phyloP scores from a whole-genome alignment of 2,329 filamentous ascomycete species.

The Teratosphaeria pseudoeucalypti region DNA sequence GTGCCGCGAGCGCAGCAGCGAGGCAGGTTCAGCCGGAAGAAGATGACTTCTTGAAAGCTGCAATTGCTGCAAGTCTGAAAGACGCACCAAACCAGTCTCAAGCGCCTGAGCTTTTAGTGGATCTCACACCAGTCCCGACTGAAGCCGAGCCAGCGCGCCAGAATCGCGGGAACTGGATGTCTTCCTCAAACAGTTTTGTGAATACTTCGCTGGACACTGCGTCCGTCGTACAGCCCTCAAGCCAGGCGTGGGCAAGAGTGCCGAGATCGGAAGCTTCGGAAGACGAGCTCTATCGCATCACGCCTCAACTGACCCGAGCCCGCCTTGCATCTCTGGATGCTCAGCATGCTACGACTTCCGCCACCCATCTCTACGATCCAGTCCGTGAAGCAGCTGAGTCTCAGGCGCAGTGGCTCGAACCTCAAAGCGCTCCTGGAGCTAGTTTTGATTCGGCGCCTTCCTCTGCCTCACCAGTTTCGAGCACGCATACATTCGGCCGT shows the following conservation, averaged over 20 bases:
- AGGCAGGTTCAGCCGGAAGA: conserved; percentile 12
- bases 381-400: conserved; percentile 19
- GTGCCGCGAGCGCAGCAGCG: conserved; percentile 13
- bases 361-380: conserved; percentile 16
- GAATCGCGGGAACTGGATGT: conserved; percentile 10
- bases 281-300: conserved; percentile 25
- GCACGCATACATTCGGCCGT: conserved; percentile 5
- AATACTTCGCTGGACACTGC: conserved; percentile 1
- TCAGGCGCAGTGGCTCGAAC: neutral
- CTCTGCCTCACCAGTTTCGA: conserved; percentile 11
- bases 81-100: conserved; percentile 16
- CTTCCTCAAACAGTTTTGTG: conserved; percentile 9
- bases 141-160: conserved; percentile 7
- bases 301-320: conserved; percentile 23
- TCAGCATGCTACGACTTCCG: conserved; percentile 3
- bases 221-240: neutral
- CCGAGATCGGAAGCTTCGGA: conserved; percentile 8
- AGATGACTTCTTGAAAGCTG: conserved; percentile 22
- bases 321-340: conserved; percentile 18
- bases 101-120: conserved; percentile 15
- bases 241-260: neutral
- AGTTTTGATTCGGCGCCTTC: conserved; percentile 23
- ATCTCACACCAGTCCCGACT: conserved; percentile 12
- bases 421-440: conserved; percentile 10
- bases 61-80: conserved; percentile 25